Conservation (phyloP, 176 grass and related monocot species). For the Calamus simplicifolius region DNA sequence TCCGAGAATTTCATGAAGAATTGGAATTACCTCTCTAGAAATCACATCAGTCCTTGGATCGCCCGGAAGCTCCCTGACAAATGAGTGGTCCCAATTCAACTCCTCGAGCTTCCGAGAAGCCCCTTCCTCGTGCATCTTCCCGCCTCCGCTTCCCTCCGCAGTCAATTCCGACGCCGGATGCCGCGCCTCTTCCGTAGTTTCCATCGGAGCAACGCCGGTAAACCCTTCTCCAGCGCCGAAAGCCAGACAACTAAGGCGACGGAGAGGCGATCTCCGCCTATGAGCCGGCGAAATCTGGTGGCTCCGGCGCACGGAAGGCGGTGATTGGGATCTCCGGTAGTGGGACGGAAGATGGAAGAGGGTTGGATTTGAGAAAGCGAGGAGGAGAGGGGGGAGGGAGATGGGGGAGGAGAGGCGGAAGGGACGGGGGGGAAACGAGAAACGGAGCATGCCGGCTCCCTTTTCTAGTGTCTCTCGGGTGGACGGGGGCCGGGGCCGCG, state of each 20-base stretch:
- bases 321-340: background rate
- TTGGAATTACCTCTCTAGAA: slow-evolving; percentile 38
- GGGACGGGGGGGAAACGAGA: slow-evolving; percentile 26
- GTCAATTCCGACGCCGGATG: background rate
- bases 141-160: background rate
- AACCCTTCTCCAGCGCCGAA: slow-evolving; percentile 11
- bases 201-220: slow-evolving; percentile 4
- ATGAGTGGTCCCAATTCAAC: slow-evolving; percentile 74
- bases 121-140: background rate
- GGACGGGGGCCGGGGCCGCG: no score
- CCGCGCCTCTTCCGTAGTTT: slow-evolving; percentile 2
- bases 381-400: background rate
- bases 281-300: background rate
- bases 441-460: background rate
- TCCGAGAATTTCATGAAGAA: background rate
- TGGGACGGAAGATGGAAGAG: background rate
- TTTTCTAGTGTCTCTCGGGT: no score
- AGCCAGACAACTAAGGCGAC: slow-evolving; percentile 28
- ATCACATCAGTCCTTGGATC: slow-evolving; percentile 59
- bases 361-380: background rate
- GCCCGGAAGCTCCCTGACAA: slow-evolving; percentile 63
- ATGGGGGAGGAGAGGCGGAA: slow-evolving; percentile 5
- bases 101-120: slow-evolving; percentile 52
- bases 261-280: background rate
- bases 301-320: background rate